Evolutionary conservation across 2,329 filamentous ascomycete species (phyloP).

Genomic region (Calcarisporium arbuscula): DNA sequence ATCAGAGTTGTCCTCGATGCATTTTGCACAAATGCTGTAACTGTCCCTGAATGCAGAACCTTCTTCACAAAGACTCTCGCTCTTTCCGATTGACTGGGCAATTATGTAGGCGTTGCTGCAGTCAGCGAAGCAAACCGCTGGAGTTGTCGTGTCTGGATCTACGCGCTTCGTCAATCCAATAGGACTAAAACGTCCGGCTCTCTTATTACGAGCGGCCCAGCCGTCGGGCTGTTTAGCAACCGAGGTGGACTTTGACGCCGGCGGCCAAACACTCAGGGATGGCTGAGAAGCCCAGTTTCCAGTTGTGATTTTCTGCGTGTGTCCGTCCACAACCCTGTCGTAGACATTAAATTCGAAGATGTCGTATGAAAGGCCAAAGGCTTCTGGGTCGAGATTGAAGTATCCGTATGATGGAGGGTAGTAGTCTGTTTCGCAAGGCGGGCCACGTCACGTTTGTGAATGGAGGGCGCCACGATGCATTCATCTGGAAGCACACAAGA

Average conservation of each 20-base stretch:
- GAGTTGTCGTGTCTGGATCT: conserved; percentile 34
- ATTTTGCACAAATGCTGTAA: conserved; percentile 33
- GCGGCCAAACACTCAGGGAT: conserved; percentile 29
- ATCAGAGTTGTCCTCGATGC: conserved; percentile 26
- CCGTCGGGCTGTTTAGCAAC: no score
- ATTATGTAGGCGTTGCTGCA: conserved; percentile 47
- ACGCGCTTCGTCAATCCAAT: conserved; percentile 31
- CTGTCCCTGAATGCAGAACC: conserved; percentile 35
- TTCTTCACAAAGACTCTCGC: conserved; percentile 33
- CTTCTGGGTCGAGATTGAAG: conserved; percentile 55
- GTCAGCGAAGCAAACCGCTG: conserved; percentile 41
- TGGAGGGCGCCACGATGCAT: conserved; percentile 37
- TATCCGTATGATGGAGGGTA: conserved; percentile 48
- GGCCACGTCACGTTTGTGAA: conserved; percentile 35
- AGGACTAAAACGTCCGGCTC: neutral
- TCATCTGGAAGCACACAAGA: conserved; percentile 37
- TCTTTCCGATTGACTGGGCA: conserved; percentile 42
- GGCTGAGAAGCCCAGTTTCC: conserved; percentile 51
- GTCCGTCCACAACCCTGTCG: conserved; percentile 27
- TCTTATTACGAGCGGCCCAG: conserved; percentile 6
- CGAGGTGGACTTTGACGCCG: conserved; percentile 12
- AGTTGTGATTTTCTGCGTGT: conserved; percentile 40
- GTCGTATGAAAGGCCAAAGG: conserved; percentile 57
- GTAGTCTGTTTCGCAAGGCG: conserved; percentile 37
- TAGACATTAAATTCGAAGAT: conserved; percentile 48